phyloP scores from a whole-genome alignment of 176 grass and related monocot species.

The Aechmea fasciata region DNA sequence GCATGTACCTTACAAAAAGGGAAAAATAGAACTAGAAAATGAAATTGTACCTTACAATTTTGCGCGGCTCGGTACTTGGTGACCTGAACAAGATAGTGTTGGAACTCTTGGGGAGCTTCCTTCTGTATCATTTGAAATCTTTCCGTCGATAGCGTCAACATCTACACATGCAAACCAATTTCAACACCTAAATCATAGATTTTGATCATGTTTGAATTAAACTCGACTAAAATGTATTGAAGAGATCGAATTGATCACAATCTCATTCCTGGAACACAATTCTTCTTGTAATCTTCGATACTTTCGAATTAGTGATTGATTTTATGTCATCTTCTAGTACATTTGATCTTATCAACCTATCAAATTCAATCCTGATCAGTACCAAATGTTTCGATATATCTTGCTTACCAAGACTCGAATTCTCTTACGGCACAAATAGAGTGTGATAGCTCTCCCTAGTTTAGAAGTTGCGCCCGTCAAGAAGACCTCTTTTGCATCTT shows the following conservation, averaged over 20 bases:
- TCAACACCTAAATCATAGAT: not conserved
- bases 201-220: too few species aligned
- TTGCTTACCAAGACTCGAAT: constrained; percentile 64
- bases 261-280: too few species aligned
- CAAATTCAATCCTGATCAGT: too few species aligned
- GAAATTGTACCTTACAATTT: constrained; percentile 23
- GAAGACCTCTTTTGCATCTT: constrained; percentile 61
- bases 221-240: too few species aligned
- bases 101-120: constrained; percentile 27
- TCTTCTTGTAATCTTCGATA: too few species aligned
- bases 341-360: too few species aligned
- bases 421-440: constrained; percentile 61
- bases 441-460: constrained; percentile 69
- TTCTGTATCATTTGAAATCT: constrained; percentile 36
- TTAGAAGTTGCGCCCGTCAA: constrained; percentile 88
- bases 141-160: constrained; percentile 35
- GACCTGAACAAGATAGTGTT: constrained; percentile 29
- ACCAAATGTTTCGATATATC: not conserved
- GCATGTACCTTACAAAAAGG: too few species aligned
- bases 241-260: too few species aligned
- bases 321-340: too few species aligned
- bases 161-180: constrained; percentile 17
- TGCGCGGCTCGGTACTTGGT: constrained; percentile 35
- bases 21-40: too few species aligned
- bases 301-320: too few species aligned